Evolutionary conservation across 305 asterid genomes (phyloP).

Genomic region (Solanum hybrid): DNA sequence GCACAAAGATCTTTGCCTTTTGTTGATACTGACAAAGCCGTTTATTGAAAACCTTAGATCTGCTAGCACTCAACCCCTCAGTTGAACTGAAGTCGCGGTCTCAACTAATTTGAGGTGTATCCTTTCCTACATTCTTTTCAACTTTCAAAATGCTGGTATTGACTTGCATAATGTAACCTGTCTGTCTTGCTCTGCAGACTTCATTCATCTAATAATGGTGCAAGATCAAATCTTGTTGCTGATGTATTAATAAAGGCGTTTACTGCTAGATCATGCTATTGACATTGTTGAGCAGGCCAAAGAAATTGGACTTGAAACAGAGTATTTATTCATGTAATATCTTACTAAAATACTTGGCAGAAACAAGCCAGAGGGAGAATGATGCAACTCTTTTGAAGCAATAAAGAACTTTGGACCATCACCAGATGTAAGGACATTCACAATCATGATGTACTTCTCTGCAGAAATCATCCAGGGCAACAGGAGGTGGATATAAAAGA

Average conservation of each 20-base stretch:
- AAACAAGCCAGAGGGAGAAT: conserved; percentile 19
- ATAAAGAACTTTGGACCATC: conserved; percentile 48
- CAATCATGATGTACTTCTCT: conserved; percentile 43
- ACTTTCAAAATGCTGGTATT: not conserved
- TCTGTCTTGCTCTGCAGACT: not conserved
- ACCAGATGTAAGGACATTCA: conserved; percentile 45
- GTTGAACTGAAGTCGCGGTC: not conserved
- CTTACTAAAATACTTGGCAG: conserved; percentile 51
- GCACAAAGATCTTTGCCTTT: not conserved
- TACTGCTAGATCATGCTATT: conserved; percentile 38
- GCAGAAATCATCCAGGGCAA: conserved; percentile 9
- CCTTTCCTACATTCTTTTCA: not conserved
- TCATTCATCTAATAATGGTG: not conserved
- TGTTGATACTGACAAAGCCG: not conserved
- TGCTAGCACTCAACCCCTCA: not conserved
- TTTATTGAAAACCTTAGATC: not conserved
- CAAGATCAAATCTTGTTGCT: not conserved
- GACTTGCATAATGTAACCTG: not conserved
- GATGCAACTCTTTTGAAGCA: conserved; percentile 28
- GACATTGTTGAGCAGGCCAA: conserved; percentile 26
- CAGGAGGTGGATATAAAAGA: conserved; percentile 21
- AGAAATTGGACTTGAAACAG: conserved; percentile 26
- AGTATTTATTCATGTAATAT: conserved; percentile 38
- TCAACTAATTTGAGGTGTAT: not conserved
- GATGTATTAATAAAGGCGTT: conserved; percentile 30